Base-by-base conservation (phyloP, 106 monocot genomes). In the Chionographis japonica region DNA sequence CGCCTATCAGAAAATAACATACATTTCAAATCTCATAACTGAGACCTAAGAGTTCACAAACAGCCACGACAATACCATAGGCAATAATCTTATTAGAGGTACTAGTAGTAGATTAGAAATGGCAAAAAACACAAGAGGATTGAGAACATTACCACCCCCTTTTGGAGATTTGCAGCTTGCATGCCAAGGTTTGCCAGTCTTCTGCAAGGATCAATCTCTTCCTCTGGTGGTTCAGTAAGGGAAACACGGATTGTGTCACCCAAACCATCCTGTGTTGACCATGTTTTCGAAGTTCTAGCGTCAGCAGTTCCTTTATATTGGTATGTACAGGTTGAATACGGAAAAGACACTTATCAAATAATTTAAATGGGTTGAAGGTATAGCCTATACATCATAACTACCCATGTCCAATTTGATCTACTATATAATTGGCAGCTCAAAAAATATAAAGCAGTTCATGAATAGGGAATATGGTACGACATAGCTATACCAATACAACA, bases 241-340 rank as follows among this genome's bases (percentile, higher is more conserved):
- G 98, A 99, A 50, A 99, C 98, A 56, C 98, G 70, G 67, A 99
- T 99, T 62, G 98, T 99, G 75, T 99, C 98, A 58, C 98, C 98
- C 74, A 99, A 74, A 65, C 98, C 98, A 85, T 99, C 98, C 98
- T 99, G 74, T 46, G 62, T n/a, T 18, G 69, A 50, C 54, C 61
- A 11, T 69, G 53, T 43, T n/a, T 54, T 50, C 2, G 46, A 6
- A 46, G 46, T 46, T 46, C 46, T 46, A 46, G 8, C 5, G 2
- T 46, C 2, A 46, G 46, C 5, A 46, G 46, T 2, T 46, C 46
- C 46, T 46, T 27, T 46, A 46, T 10, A 46, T 46, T 10, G 46
- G 46, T 46, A 46, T 46, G 46, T 10, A 46, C 5, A 6, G 9
- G 5, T 46, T 46, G 5, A 46, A 10, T 5, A 46, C 0, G 9